phyloP scores from a whole-genome alignment of 2,329 filamentous ascomycete genomes.

The Fusarium sp. region DNA sequence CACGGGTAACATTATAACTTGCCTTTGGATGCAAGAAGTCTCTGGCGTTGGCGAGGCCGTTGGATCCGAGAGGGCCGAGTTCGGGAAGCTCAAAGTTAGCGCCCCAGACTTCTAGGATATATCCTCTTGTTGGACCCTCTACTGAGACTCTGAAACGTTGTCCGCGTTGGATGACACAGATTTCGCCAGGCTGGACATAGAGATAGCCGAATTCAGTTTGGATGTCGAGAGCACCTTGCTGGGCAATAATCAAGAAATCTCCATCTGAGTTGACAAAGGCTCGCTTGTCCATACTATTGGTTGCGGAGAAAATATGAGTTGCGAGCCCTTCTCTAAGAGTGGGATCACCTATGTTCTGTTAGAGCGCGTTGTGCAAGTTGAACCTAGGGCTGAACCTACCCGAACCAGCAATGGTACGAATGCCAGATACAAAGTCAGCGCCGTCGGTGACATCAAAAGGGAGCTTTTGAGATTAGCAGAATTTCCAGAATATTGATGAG shows the following conservation, averaged over 20 bases:
- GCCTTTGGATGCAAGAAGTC: conserved; percentile 77
- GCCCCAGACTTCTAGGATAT: conserved; percentile 77
- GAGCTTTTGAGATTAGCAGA: conserved; percentile 16
- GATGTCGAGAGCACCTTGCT: conserved; percentile 75
- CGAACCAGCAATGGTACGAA: conserved; percentile 64
- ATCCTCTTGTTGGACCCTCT: conserved; percentile 73
- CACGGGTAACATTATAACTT: conserved; percentile 67
- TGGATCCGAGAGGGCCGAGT: conserved; percentile 76
- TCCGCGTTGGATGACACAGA: conserved; percentile 76
- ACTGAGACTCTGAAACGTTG: conserved; percentile 60
- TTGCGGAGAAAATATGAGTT: conserved; percentile 64
- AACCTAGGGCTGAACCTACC: conserved; percentile 31
- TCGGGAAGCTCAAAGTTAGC: conserved; percentile 76
- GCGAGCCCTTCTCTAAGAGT: conserved; percentile 65
- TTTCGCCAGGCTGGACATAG: conserved; percentile 77
- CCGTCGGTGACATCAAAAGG: conserved; percentile 59
- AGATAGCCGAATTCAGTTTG: conserved; percentile 77
- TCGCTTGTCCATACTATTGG: conserved; percentile 61
- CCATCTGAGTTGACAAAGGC: conserved; percentile 73
- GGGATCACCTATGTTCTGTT: conserved; percentile 55
- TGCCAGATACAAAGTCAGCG: conserved; percentile 52
- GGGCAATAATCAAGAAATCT: conserved; percentile 76
- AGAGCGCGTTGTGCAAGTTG: background rate
- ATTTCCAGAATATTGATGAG: fast-evolving
- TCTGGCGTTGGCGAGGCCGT: conserved; percentile 74